Conservation (phyloP, 345 rosid genomes). For the Salix dunnii region DNA sequence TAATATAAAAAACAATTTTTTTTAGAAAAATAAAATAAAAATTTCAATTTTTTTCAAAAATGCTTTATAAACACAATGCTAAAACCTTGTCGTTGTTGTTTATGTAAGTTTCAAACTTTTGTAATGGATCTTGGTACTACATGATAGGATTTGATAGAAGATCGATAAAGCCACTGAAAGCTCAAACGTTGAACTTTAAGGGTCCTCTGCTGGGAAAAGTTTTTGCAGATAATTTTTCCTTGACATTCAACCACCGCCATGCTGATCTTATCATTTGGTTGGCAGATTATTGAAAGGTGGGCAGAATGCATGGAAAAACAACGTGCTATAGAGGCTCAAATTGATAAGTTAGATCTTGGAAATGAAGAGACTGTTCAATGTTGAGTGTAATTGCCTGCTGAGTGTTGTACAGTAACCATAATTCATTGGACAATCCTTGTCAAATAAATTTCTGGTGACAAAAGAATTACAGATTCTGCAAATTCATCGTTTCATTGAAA, state of each 20-base stretch:
- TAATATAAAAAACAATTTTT: too few relatives aligned
- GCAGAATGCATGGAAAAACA: slow-evolving; percentile 76
- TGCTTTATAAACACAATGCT: too few relatives aligned
- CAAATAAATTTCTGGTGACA: neutral
- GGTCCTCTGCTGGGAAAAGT: slow-evolving; percentile 31
- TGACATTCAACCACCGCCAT: neutral
- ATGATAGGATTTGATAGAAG: slow-evolving; percentile 54
- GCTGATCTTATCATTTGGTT: neutral
- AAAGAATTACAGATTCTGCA: neutral
- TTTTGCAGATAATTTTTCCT: neutral
- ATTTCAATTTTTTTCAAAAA: too few relatives aligned
- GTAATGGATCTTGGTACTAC: neutral
- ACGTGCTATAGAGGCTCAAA: slow-evolving; percentile 62
- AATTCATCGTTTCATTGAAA: too few relatives aligned
- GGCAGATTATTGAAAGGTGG: slow-evolving; percentile 64
- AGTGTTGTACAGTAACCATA: neutral
- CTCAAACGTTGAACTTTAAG: slow-evolving; percentile 58
- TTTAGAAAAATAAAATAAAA: too few relatives aligned
- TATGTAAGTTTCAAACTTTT: neutral
- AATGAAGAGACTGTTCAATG: neutral
- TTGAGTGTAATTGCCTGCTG: neutral
- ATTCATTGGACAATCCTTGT: neutral
- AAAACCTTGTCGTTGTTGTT: neutral
- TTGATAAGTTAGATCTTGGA: slow-evolving; percentile 18
- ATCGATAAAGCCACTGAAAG: slow-evolving; percentile 72